phyloP scores from a whole-genome alignment of 2,329 filamentous ascomycete genomes.

The Neobulgaria alba region DNA sequence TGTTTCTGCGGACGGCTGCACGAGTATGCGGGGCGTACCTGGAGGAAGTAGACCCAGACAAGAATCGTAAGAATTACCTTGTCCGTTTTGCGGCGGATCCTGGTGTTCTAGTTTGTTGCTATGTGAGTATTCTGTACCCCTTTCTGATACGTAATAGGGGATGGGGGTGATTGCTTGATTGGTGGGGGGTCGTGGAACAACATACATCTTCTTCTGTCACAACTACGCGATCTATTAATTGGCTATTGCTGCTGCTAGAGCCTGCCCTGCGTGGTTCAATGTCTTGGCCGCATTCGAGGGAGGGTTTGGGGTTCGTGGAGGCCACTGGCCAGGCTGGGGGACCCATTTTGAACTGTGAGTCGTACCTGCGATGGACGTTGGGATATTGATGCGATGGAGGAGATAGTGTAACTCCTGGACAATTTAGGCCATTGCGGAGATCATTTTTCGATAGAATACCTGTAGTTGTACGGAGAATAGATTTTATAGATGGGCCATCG shows the following conservation, averaged over 20 bases:
- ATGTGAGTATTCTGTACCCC: conserved; percentile 4
- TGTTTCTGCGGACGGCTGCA: background rate
- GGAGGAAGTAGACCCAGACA: conserved; percentile 51
- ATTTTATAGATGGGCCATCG: too few relatives aligned
- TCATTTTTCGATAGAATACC: background rate
- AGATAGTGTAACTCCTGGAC: background rate
- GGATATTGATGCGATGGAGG: background rate
- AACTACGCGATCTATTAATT: conserved; percentile 6
- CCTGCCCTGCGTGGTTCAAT: background rate
- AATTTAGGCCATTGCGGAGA: background rate
- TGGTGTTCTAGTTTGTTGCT: conserved; percentile 35
- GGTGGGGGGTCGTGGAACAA: background rate
- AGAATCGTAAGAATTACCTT: conserved; percentile 46
- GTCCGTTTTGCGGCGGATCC: conserved; percentile 54
- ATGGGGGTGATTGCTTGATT: background rate
- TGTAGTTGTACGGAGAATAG: too few relatives aligned
- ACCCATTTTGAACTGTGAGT: background rate
- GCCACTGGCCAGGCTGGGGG: background rate
- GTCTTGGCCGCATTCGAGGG: background rate
- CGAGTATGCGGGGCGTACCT: conserved; percentile 23
- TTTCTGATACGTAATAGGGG: too few relatives aligned
- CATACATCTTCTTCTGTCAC: conserved; percentile 20
- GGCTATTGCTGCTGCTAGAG: background rate
- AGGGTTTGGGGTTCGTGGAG: background rate
- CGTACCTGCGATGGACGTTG: background rate